phyloP scores from a whole-genome alignment of 345 rosid species.

The Noccaea caerulescens region DNA sequence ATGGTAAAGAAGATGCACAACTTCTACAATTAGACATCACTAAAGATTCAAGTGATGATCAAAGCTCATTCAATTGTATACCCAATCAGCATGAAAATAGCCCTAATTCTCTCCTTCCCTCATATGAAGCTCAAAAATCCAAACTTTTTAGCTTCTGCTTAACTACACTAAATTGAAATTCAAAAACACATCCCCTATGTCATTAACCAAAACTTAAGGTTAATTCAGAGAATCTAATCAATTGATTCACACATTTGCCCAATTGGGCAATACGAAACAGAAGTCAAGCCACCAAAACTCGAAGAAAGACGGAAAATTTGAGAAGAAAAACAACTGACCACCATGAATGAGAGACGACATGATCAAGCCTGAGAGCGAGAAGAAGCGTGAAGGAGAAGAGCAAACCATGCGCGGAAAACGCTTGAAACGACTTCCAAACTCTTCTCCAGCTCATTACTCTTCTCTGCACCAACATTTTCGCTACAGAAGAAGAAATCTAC shows the following conservation, averaged over 20 bases:
- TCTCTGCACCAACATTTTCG: conserved; percentile 56
- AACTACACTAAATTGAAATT: background rate
- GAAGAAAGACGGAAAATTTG: background rate
- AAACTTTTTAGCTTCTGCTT: background rate
- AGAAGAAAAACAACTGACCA: conserved; percentile 54
- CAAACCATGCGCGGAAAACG: conserved; percentile 64
- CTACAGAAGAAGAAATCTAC: background rate
- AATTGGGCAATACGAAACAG: conserved; percentile 21
- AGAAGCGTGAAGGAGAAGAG: conserved; percentile 83
- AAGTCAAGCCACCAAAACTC: conserved; percentile 18
- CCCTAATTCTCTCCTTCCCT: too few species aligned
- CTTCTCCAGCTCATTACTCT: conserved; percentile 78
- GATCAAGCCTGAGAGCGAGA: conserved; percentile 77
- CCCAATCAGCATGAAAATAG: background rate
- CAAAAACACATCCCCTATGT: background rate
- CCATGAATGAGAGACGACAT: conserved; percentile 63
- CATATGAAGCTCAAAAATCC: conserved; percentile 19
- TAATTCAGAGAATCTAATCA: background rate
- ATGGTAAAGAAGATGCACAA: background rate
- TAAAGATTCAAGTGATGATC: conserved; percentile 12
- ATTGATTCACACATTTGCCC: background rate
- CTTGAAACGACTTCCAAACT: conserved; percentile 70
- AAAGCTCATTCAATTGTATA: background rate
- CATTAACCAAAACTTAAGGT: background rate
- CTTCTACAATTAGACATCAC: conserved; percentile 11